These are phyloP conservation scores for Gynandropsis gynandra DNA, from an alignment of 345 rosid species.

Conservation along the genomic window DNA sequence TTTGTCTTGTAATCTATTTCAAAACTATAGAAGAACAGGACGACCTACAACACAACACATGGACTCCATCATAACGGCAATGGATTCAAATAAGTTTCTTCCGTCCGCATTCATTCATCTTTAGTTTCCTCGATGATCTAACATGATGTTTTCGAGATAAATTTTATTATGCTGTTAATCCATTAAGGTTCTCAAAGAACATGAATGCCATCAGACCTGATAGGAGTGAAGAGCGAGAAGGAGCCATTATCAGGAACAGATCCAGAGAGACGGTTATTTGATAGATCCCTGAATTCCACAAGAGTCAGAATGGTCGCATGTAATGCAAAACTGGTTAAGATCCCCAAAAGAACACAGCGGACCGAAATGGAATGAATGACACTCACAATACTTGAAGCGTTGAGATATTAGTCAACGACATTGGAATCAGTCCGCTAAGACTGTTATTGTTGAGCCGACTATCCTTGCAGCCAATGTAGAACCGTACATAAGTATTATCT, in stretches of 20 bases:
- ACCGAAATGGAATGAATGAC: slow-evolving; percentile 9
- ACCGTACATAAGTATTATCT: not conserved
- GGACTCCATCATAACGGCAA: too few species aligned
- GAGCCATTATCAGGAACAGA: slow-evolving; percentile 95
- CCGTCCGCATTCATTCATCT: too few species aligned
- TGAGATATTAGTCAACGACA: slow-evolving; percentile 75
- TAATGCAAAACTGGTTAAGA: slow-evolving; percentile 5
- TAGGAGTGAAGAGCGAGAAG: slow-evolving; percentile 91
- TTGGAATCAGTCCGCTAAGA: slow-evolving; percentile 69
- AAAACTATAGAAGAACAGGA: too few species aligned
- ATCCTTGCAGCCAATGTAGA: slow-evolving; percentile 43
- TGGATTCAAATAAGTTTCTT: too few species aligned
- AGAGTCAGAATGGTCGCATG: too few species aligned
- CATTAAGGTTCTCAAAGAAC: too few species aligned
- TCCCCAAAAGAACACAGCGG: not conserved
- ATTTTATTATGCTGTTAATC: slow-evolving; percentile 3
- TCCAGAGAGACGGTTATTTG: slow-evolving; percentile 80
- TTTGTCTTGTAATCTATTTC: too few species aligned
- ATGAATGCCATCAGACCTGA: slow-evolving; percentile 44
- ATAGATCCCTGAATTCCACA: slow-evolving; percentile 66
- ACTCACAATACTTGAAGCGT: slow-evolving; percentile 90
- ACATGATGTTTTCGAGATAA: not conserved
- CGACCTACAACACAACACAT: too few species aligned
- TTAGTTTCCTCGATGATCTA: too few species aligned
- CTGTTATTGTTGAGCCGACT: slow-evolving; percentile 96